A percentile compares a stretch with the other conserved stretches of the same genome.
Conservation (phyloP, 768 basidiomycete genomes). For the Epithele typhae region DNA sequence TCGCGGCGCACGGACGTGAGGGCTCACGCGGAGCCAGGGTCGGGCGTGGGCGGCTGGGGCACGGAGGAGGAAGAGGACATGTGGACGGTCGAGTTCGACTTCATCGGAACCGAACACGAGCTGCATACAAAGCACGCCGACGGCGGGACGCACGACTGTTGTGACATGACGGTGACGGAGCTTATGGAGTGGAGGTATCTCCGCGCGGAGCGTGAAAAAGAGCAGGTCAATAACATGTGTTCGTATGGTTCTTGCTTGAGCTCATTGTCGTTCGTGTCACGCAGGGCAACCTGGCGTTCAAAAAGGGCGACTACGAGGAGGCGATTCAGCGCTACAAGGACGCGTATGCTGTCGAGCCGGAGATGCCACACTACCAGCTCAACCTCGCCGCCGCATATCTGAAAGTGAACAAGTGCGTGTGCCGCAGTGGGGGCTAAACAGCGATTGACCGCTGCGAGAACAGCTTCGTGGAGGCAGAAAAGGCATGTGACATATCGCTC, state of each 20-base stretch:
- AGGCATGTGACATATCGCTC: slow-evolving; percentile 63
- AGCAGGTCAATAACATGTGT: slow-evolving; percentile 40
- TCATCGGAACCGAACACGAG: slow-evolving; percentile 50
- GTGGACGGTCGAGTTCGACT: slow-evolving; percentile 70
- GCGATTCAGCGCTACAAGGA: slow-evolving; percentile 57
- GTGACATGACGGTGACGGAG: slow-evolving; percentile 65
- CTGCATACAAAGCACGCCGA: background rate
- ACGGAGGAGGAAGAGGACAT: slow-evolving; percentile 73
- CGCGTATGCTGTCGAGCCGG: slow-evolving; percentile 63
- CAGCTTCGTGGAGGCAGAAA: slow-evolving; percentile 71
- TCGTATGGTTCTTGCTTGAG: background rate
- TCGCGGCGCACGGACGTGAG: background rate
- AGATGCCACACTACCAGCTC: slow-evolving; percentile 71
- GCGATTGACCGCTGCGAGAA: background rate
- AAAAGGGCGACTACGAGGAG: slow-evolving; percentile 49
- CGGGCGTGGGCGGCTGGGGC: slow-evolving; percentile 69
- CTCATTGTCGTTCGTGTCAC: background rate
- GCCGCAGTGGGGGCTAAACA: no score
- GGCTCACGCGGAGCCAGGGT: slow-evolving; percentile 27
- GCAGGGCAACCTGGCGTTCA: slow-evolving; percentile 69
- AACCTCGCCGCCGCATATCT: slow-evolving; percentile 74
- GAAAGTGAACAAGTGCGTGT: slow-evolving; percentile 60
- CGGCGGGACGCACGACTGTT: slow-evolving; percentile 24
- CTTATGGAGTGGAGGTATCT: slow-evolving; percentile 73
- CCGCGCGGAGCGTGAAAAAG: slow-evolving; percentile 67